Conservation (phyloP, 768 basidiomycete species). For the Agaricus blazei region DNA sequence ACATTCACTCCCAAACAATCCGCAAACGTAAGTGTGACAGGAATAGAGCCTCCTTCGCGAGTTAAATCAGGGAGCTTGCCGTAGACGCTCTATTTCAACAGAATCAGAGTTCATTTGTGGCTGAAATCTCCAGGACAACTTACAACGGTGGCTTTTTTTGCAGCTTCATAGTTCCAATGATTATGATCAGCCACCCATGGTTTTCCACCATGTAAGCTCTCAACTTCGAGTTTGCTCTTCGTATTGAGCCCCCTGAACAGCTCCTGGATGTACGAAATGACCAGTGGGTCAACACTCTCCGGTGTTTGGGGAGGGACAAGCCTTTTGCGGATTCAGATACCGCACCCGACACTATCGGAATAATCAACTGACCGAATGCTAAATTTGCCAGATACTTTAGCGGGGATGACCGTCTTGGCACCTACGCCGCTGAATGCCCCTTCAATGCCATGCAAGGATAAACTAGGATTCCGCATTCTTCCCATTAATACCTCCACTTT, state of each 20-base stretch:
- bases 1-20: conserved; percentile 86
- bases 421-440: conserved; percentile 86
- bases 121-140: not conserved
- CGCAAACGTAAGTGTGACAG: conserved; percentile 91
- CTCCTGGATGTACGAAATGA: conserved; percentile 58
- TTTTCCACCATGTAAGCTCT: conserved; percentile 75
- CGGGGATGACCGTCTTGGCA: conserved; percentile 92
- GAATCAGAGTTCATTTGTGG: not conserved
- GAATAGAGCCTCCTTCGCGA: conserved; percentile 92
- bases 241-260: conserved; percentile 84
- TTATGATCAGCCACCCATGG: conserved; percentile 84
- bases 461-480: conserved; percentile 84
- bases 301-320: conserved; percentile 88
- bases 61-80: conserved; percentile 74
- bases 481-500: conserved; percentile 85
- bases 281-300: conserved; percentile 64
- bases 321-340: conserved; percentile 24
- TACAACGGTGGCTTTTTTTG: conserved; percentile 78
- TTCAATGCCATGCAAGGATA: conserved; percentile 94
- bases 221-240: conserved; percentile 76
- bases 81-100: conserved; percentile 46
- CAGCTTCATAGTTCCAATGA: conserved; percentile 94
- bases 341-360: not conserved
- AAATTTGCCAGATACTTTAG: conserved; percentile 86
- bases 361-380: conserved; percentile 67